Conservation (phyloP, 371 early-diverging fungal genomes). For the Rozella allomycis region DNA sequence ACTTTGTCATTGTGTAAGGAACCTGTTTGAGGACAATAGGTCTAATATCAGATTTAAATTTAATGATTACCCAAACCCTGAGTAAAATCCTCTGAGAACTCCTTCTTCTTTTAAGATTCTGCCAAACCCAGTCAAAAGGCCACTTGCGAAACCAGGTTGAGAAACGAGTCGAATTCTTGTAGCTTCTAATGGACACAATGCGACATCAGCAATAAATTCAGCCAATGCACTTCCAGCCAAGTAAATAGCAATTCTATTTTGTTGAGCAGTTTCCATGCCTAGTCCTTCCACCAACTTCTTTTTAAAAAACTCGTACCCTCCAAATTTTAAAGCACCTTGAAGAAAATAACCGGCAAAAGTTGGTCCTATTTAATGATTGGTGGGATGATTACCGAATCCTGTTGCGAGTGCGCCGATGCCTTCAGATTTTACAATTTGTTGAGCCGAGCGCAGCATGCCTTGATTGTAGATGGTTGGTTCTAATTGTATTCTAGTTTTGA, state of each 20-base stretch:
- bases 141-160: conserved; percentile 42
- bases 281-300: conserved; percentile 34
- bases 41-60: conserved; percentile 47
- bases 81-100: conserved; percentile 44
- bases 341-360: conserved; percentile 65
- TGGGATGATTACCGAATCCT: no score
- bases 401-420: conserved; percentile 49
- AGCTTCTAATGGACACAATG: conserved; percentile 44
- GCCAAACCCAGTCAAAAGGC: conserved; percentile 36
- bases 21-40: conserved; percentile 68
- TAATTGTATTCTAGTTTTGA: conserved; percentile 45
- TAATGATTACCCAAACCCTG: conserved; percentile 38
- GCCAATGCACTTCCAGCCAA: conserved; percentile 58
- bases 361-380: no score
- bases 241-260: conserved; percentile 51
- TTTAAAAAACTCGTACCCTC: conserved; percentile 66
- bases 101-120: conserved; percentile 42
- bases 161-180: conserved; percentile 54
- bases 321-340: conserved; percentile 68
- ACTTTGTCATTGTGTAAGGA: conserved; percentile 91
- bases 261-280: conserved; percentile 46
- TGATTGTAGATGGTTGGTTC: conserved; percentile 40
- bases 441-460: conserved; percentile 40
- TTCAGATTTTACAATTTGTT: conserved; percentile 37
- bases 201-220: conserved; percentile 64